Evolutionary conservation across 2,329 filamentous ascomycete genomes (phyloP), one percentile per base, ranked within the genome.

Genomic region (Mariannaea sp.): DNA sequence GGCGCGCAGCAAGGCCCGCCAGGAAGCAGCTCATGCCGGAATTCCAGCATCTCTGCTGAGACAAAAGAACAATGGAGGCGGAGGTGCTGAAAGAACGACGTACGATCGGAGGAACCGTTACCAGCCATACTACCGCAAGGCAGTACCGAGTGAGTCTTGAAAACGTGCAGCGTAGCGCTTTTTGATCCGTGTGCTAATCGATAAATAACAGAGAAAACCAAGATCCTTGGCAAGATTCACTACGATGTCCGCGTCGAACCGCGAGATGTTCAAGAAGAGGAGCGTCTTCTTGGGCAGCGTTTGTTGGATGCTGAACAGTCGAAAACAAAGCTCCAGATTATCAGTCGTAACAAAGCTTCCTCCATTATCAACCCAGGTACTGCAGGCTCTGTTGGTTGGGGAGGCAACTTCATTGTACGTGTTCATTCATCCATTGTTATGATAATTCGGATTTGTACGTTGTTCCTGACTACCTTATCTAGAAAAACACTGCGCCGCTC

Each of bases 221-320:
- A 84, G 20, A 77, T 96, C 7, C 81, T 84, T 22, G 90, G 88
- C 38, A 85, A 82, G 51, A 83, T 95, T 53, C 80, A 81, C 47
- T 88, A 92, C 63, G 91, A 96, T 69, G 80, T 92, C 52, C 88
- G 86, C 60, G 87, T 88, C 62, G 82, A 88, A 40, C 87, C 89
- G 0, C 83, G 88, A 20, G 83, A 87, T 65, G 89, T 90, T 53
- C 80, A 81, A 26, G 88, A 90, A 66, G 86, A 89, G 57, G 79
- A 84, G 60, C 75, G 77, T 32, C 77, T 90, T 30, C 78, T 89
- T 10, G 83, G 70, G 80, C 85, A 43, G 72, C 83, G 57, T 77
- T 85, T 75, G 7, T 65, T 67, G 43, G 75, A 80, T 58, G 79
- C 79, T 47, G 77, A 81, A 53, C 69, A 75, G 40, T 77, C 75